Evolutionary conservation across 257 asterid species (phyloP).

Genomic region (Hygrophila difformis): DNA sequence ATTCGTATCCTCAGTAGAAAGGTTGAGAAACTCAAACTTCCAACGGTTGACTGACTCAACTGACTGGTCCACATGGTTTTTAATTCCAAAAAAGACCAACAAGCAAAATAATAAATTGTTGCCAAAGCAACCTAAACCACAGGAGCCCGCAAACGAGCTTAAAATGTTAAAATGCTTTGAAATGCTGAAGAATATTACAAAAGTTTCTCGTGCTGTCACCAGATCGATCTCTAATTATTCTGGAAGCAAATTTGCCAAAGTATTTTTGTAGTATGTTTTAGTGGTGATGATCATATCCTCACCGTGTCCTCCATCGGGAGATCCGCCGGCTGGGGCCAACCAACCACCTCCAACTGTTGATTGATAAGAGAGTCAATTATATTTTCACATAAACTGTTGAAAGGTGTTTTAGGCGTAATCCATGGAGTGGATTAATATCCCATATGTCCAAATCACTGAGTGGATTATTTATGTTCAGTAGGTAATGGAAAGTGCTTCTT

Average conservation of each 20-base stretch:
- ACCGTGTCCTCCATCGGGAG: constrained; percentile 62
- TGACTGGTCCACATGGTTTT: too few species aligned
- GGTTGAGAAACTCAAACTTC: constrained; percentile 1
- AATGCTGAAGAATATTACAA: constrained; percentile 22
- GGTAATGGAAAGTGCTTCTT: too few species aligned
- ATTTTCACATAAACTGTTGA: too few species aligned
- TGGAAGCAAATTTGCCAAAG: too few species aligned
- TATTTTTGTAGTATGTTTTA: constrained; percentile 34
- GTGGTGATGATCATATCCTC: constrained; percentile 47
- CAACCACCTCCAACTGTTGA: constrained; percentile 88
- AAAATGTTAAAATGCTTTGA: constrained; percentile 27
- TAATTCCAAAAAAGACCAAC: constrained; percentile 14
- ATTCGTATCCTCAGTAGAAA: constrained; percentile 27
- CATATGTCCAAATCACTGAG: too few species aligned
- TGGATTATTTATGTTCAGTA: too few species aligned
- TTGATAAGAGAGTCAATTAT: too few species aligned
- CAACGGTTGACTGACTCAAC: constrained; percentile 22
- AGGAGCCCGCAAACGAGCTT: constrained; percentile 24
- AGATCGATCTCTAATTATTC: constrained; percentile 1
- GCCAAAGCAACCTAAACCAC: constrained; percentile 37
- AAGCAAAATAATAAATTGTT: constrained; percentile 20
- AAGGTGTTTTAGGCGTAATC: too few species aligned
- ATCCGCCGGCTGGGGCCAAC: constrained; percentile 84
- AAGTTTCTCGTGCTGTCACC: too few species aligned
- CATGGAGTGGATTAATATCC: too few species aligned